phyloP scores from a whole-genome alignment of 2,329 filamentous ascomycete species.

The Penicillium corylophilum region DNA sequence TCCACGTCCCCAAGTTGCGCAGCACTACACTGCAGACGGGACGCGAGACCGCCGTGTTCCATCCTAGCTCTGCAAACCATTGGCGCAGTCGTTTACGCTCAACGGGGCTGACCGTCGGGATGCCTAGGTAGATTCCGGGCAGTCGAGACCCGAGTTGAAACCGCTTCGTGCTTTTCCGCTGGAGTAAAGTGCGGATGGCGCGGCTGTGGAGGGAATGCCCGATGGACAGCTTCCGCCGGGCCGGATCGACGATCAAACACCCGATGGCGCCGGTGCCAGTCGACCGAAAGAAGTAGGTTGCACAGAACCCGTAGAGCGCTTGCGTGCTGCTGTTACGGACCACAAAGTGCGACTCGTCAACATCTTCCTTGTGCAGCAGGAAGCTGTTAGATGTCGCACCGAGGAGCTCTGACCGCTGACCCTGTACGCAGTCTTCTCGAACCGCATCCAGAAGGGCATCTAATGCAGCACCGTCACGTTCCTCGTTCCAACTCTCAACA shows the following conservation, averaged over 20 bases:
- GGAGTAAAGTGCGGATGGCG: slow-evolving; percentile 72
- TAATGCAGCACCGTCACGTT: slow-evolving; percentile 71
- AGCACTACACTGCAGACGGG: slow-evolving; percentile 72
- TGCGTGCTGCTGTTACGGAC: slow-evolving; percentile 92
- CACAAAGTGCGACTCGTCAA: slow-evolving; percentile 84
- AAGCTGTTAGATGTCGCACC: slow-evolving; percentile 73
- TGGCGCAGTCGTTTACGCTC: slow-evolving; percentile 62
- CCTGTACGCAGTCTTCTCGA: slow-evolving; percentile 60
- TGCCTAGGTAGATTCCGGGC: slow-evolving; percentile 82
- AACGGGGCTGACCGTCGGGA: slow-evolving; percentile 65
- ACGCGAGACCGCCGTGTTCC: slow-evolving; percentile 69
- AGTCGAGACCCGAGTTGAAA: slow-evolving; percentile 79
- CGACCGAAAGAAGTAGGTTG: slow-evolving; percentile 76
- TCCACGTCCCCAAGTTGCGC: slow-evolving; percentile 69
- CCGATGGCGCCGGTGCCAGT: slow-evolving; percentile 73
- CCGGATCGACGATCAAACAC: slow-evolving; percentile 84
- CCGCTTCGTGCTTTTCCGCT: slow-evolving; percentile 70
- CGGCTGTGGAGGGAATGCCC: slow-evolving; percentile 85
- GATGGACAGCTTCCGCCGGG: slow-evolving; percentile 82
- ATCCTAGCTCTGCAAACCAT: slow-evolving; percentile 89
- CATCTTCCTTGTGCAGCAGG: slow-evolving; percentile 65
- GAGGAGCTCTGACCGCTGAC: slow-evolving; percentile 66
- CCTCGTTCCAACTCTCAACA: slow-evolving; percentile 81
- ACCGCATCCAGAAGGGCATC: slow-evolving; percentile 72
- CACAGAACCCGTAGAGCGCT: slow-evolving; percentile 86